Conservation (phyloP, 139 green algal species). For the Closterium sp. region DNA sequence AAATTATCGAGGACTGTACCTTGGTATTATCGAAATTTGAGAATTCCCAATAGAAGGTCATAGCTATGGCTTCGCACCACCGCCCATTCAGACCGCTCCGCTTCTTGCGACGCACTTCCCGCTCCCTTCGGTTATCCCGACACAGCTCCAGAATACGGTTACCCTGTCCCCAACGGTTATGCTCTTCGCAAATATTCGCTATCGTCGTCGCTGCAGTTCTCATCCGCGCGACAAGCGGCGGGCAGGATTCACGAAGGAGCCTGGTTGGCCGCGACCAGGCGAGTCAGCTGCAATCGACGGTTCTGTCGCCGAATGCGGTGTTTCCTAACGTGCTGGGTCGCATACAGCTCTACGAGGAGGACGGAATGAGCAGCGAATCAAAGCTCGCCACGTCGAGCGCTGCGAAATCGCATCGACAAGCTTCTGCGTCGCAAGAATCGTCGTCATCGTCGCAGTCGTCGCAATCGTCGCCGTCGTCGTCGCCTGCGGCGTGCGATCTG, state of each 20-base stretch:
- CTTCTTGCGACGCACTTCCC: background rate
- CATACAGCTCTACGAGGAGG: background rate
- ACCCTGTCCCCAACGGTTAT: background rate
- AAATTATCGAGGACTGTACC: too few species aligned
- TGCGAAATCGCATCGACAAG: background rate
- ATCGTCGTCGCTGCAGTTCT: background rate
- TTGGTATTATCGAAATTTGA: too few species aligned
- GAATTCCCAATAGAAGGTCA: too few species aligned
- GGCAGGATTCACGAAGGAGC: background rate
- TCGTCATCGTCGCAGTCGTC: background rate
- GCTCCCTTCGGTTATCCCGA: background rate
- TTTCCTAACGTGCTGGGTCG: background rate
- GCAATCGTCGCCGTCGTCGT: background rate
- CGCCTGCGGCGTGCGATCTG: background rate
- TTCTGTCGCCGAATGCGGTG: background rate
- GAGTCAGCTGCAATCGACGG: background rate
- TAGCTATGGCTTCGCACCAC: background rate
- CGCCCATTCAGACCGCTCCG: background rate
- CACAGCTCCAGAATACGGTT: background rate
- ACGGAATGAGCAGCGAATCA: background rate
- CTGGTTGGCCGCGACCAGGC: background rate
- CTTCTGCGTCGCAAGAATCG: background rate
- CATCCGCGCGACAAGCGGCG: background rate
- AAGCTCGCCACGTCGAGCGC: background rate
- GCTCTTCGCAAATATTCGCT: background rate